Evolutionary conservation across 2,329 filamentous ascomycete species (phyloP).

Genomic region (Blumeriella jaapii): DNA sequence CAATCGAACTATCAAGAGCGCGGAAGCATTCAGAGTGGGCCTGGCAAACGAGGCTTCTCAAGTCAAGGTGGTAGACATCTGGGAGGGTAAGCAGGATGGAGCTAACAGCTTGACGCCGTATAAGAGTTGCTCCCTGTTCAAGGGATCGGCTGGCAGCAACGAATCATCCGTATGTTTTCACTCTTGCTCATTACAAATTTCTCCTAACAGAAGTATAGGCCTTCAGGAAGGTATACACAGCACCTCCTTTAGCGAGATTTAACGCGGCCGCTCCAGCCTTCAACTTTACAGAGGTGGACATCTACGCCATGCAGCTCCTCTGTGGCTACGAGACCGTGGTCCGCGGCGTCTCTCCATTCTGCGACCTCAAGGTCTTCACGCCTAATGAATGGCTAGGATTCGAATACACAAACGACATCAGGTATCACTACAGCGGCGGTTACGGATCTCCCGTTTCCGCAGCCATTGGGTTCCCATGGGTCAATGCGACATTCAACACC

Average conservation of each 20-base stretch:
- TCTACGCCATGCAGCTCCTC: constrained; percentile 38
- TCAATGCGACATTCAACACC: constrained; percentile 37
- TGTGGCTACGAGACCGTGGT: constrained; percentile 41
- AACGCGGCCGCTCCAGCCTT: constrained; percentile 34
- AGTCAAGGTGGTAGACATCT: constrained; percentile 33
- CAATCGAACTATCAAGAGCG: constrained; percentile 38
- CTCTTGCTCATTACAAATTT: neutral
- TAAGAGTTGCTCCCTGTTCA: constrained; percentile 40
- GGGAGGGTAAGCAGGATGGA: constrained; percentile 35
- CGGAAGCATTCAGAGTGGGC: constrained; percentile 36
- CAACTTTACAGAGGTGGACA: constrained; percentile 40
- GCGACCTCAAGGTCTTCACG: constrained; percentile 32
- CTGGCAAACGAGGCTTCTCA: constrained; percentile 32
- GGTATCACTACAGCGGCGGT: constrained; percentile 40
- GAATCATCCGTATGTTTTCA: constrained; percentile 22
- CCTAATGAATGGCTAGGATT: constrained; percentile 37
- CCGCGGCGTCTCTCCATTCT: constrained; percentile 36
- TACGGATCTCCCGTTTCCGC: constrained; percentile 37
- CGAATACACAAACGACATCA: constrained; percentile 38
- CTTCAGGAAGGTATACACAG: constrained; percentile 35
- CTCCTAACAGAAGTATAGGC: too few relatives aligned
- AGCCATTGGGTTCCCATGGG: constrained; percentile 39
- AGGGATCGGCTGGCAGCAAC: constrained; percentile 35
- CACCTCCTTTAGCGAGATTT: constrained; percentile 37
- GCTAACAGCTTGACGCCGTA: constrained; percentile 44